Conservation (phyloP, 306 rosid species). For the Prunus dulcis region DNA sequence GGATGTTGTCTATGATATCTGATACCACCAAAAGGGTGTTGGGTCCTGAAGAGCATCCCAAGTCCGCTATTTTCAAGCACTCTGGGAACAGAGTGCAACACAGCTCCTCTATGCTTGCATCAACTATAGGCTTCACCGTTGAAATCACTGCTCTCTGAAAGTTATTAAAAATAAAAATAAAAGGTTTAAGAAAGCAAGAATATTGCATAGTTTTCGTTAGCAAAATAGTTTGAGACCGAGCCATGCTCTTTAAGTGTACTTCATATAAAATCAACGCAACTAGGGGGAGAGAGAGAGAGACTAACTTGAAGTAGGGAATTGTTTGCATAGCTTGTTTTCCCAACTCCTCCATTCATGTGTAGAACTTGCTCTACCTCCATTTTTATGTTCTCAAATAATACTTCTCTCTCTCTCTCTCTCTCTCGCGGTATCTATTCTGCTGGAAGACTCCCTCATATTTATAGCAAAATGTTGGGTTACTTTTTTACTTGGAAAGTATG, state of each 20-base stretch:
- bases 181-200: too few relatives aligned
- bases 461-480: neutral
- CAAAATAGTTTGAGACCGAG: neutral
- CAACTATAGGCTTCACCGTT: constrained; percentile 11
- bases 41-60: constrained; percentile 43
- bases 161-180: neutral
- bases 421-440: neutral
- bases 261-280: too few relatives aligned
- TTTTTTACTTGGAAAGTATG: too few relatives aligned
- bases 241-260: too few relatives aligned
- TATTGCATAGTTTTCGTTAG: neutral
- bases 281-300: neutral
- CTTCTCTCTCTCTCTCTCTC: neutral
- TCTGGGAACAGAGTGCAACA: neutral
- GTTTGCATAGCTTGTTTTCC: constrained; percentile 17
- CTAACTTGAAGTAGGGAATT: constrained; percentile 18
- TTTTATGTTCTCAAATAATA: neutral
- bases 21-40: constrained; percentile 23
- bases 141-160: constrained; percentile 2
- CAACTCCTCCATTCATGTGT: constrained; percentile 20
- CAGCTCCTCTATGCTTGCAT: constrained; percentile 19
- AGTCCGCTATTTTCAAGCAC: constrained; percentile 33
- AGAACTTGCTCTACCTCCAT: constrained; percentile 17
- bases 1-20: constrained; percentile 13
- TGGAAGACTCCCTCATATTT: neutral